These are phyloP conservation scores for Phyllosticta paracitricarpa DNA, from an alignment of 2,329 filamentous ascomycete genomes.

Conservation along the genomic window DNA sequence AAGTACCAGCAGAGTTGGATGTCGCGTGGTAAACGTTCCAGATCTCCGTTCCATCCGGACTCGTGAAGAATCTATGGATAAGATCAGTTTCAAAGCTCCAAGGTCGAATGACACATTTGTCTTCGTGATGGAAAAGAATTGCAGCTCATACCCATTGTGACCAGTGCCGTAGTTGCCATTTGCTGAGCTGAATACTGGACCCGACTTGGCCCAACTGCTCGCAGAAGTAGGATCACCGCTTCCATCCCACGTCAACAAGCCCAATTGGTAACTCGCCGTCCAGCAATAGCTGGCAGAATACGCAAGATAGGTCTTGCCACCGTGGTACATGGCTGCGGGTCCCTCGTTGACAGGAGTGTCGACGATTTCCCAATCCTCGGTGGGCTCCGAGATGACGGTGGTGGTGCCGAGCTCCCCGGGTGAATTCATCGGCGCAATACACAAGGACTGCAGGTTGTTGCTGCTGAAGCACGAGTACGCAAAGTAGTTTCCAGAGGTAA, in stretches of 20 bases:
- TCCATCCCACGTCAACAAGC: slow-evolving; percentile 45
- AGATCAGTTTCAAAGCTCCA: not conserved
- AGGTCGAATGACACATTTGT: not conserved
- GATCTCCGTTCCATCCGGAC: slow-evolving; percentile 44
- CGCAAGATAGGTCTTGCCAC: slow-evolving; percentile 42
- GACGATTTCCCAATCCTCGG: slow-evolving; percentile 41
- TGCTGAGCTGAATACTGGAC: slow-evolving; percentile 41
- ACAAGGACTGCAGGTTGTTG: slow-evolving; percentile 32
- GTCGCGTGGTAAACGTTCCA: slow-evolving; percentile 51
- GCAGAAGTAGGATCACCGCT: slow-evolving; percentile 34
- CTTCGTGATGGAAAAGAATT: not conserved
- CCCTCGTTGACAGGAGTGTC: slow-evolving; percentile 47
- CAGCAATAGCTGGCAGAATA: slow-evolving; percentile 50
- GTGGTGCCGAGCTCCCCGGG: slow-evolving; percentile 37
- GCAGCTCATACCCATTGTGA: slow-evolving; percentile 35
- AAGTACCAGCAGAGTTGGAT: slow-evolving; percentile 38
- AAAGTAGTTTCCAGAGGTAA: slow-evolving; percentile 41
- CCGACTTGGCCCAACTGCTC: slow-evolving; percentile 43
- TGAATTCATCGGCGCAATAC: slow-evolving; percentile 30
- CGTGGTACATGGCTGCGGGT: slow-evolving; percentile 43
- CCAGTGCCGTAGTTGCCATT: slow-evolving; percentile 50
- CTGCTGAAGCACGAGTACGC: slow-evolving; percentile 44
- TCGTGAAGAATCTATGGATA: slow-evolving; percentile 42
- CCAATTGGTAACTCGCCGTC: slow-evolving; percentile 45
- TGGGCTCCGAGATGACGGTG: slow-evolving; percentile 42